These are phyloP conservation scores for Mentha longifolia DNA, from an alignment of 257 asterid genomes.

Conservation along the genomic window DNA sequence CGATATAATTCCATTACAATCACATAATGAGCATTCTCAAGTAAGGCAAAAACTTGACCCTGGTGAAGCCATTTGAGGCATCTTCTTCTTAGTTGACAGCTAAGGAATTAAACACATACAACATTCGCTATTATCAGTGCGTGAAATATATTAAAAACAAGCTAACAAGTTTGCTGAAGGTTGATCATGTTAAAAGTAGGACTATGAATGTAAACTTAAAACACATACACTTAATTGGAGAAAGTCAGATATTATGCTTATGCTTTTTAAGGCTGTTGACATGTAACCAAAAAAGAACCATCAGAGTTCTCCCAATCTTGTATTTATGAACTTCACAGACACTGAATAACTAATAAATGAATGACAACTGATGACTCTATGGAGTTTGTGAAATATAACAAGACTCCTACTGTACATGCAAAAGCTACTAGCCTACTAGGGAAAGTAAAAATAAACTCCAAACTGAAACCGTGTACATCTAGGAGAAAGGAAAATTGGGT, in stretches of 20 bases:
- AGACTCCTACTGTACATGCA: neutral
- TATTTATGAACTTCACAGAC: conserved; percentile 12
- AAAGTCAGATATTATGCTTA: neutral
- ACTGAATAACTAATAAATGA: neutral
- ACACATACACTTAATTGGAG: neutral
- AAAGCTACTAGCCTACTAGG: neutral
- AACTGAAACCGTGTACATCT: neutral
- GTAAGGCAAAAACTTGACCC: neutral
- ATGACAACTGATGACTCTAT: neutral
- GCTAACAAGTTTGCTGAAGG: neutral
- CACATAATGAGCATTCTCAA: neutral
- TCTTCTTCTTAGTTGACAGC: neutral
- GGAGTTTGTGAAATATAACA: neutral
- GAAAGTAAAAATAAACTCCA: neutral
- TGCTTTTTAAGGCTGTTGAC: neutral
- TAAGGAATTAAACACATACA: neutral
- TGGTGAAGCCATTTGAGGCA: neutral
- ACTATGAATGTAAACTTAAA: neutral
- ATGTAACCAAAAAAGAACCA: neutral
- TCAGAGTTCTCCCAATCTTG: neutral
- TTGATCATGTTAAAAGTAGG: neutral
- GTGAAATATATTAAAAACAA: neutral
- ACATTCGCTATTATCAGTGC: neutral
- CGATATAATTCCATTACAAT: neutral
- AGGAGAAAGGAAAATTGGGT: neutral